Conservation (phyloP, 306 rosid genomes). For the Inga laurina region DNA sequence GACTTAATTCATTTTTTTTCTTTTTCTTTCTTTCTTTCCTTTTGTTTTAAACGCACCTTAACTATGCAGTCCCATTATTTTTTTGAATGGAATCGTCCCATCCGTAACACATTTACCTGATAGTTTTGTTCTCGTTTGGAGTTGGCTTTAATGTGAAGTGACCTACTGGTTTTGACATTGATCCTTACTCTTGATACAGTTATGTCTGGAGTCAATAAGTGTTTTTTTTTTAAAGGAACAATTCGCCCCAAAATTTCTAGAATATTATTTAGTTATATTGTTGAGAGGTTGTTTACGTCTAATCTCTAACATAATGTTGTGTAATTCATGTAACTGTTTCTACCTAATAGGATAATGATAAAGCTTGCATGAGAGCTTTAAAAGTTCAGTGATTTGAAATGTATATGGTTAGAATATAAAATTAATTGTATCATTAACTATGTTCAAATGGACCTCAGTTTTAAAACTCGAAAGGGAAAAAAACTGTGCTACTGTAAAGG, state of each 20-base stretch:
- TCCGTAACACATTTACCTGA: not conserved
- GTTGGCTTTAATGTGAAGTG: not conserved
- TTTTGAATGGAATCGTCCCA: conserved; percentile 37
- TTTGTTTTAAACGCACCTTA: conserved; percentile 2
- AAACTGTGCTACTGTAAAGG: no score
- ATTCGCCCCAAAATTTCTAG: not conserved
- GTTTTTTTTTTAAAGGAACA: not conserved
- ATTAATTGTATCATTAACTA: no score
- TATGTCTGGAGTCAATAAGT: not conserved
- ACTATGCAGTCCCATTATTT: conserved; percentile 33
- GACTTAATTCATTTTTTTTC: conserved; percentile 39
- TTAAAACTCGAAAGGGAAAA: no score
- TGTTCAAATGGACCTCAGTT: no score
- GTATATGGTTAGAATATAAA: not conserved
- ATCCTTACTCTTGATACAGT: not conserved
- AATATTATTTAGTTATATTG: not conserved
- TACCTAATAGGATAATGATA: no score
- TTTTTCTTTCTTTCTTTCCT: not conserved
- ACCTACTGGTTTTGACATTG: not conserved
- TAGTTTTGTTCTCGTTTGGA: not conserved
- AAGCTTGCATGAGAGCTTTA: no score
- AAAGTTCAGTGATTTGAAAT: not conserved
- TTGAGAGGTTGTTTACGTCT: not conserved
- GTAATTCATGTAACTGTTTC: not conserved
- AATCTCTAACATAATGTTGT: no score